These are phyloP conservation scores for Fusarium euwallaceae DNA, from an alignment of 2,329 filamentous ascomycete genomes.

Conservation along the genomic window DNA sequence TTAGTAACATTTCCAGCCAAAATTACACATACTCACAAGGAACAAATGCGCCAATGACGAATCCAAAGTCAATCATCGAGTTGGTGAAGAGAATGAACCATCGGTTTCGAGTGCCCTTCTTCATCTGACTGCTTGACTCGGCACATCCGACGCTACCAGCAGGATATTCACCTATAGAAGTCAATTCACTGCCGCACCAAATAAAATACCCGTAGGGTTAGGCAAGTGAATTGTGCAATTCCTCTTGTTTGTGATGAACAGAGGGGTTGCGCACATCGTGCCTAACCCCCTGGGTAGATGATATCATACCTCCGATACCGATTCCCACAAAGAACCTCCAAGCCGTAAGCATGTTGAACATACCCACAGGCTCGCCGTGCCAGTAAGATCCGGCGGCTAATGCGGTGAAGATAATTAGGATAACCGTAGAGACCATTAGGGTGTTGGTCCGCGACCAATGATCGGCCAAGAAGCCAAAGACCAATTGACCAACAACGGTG, in stretches of 20 bases:
- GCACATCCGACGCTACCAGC: slow-evolving; percentile 87
- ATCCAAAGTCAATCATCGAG: slow-evolving; percentile 86
- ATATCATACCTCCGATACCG: slow-evolving; percentile 76
- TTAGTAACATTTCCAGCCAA: rapidly evolving
- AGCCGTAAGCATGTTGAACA: slow-evolving; percentile 82
- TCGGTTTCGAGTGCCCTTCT: slow-evolving; percentile 82
- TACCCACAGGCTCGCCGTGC: slow-evolving; percentile 74
- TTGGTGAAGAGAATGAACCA: slow-evolving; percentile 96
- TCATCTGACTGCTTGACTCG: slow-evolving; percentile 86
- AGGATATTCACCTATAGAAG: slow-evolving; percentile 72
- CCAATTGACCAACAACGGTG: slow-evolving; percentile 83
- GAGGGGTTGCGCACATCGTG: too few relatives aligned
- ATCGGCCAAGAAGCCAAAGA: slow-evolving; percentile 86
- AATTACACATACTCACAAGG: slow-evolving; percentile 60
- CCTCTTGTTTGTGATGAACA: too few relatives aligned
- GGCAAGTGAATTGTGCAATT: too few relatives aligned
- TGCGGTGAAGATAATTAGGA: slow-evolving; percentile 87
- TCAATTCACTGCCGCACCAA: not conserved
- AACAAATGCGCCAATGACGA: slow-evolving; percentile 83
- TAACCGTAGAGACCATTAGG: slow-evolving; percentile 82
- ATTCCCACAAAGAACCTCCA: slow-evolving; percentile 87
- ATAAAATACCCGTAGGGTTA: too few relatives aligned
- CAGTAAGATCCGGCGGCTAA: slow-evolving; percentile 83
- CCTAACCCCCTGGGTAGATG: too few relatives aligned
- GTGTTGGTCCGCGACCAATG: slow-evolving; percentile 88